Evolutionary conservation across 306 rosid species (phyloP), one percentile per base, ranked within the genome.

Genomic region (Mimosa pudica): DNA sequence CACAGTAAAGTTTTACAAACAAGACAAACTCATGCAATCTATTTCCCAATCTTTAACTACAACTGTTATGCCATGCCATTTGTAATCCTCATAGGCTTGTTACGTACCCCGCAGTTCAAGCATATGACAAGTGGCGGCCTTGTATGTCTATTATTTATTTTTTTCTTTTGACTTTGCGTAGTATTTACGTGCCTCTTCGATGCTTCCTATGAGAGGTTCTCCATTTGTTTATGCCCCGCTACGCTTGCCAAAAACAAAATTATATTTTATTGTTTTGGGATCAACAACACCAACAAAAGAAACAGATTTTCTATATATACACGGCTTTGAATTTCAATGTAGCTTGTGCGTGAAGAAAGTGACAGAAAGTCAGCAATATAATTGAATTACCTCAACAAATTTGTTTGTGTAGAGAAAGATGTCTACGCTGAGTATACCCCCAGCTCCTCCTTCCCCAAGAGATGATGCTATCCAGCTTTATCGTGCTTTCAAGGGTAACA

Each of bases 401-500:
- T 33, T 16, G 32, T 64, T 61, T 75, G 10, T 36, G 30, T 2
- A 35, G 9, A 33, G 51, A 2, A 77, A 77, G 1, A 85, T 85
- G 88, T 58, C 86, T 66, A 88, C 94, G 60, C 36, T 94, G n/a
- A 78, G 14, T 30, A 13, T 92, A 5, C 91, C 97, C 1, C 96
- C 94, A 2, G 69, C 76, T 83, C 91, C 86, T 67, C 85, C 89
- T 52, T 80, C 91, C 17, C 93, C 94, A 4, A 91, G 91, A 32
- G 96, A 94, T 63, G 96, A 90, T 73, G 97, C 93, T 65, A 45
- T 58, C 13, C 86, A 87, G 8, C 97, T 92, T 32, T 80, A 92
- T 88, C 94, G 90, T 73, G 98, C 98, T 75, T 94, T 94, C 65
- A 90, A 89, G 79, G 96, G 97, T 90, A 81, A 6, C 35, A 54